Evolutionary conservation across 305 asterid species (phyloP).

Genomic region (Salvia sclarea): DNA sequence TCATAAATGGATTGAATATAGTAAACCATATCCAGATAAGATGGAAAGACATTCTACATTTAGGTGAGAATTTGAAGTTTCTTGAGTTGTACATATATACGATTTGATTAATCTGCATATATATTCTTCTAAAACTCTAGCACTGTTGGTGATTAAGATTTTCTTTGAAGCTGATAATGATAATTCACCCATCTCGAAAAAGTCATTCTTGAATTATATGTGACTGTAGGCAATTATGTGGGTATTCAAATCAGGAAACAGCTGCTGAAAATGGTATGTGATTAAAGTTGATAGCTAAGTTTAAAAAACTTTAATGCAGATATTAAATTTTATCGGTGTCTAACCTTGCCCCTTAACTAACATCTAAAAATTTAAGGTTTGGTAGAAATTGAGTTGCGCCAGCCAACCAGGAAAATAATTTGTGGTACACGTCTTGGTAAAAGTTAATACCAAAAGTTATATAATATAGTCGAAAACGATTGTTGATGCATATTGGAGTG

Average conservation of each 20-base stretch:
- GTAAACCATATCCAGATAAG: too few relatives aligned
- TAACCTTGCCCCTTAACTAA: constrained; percentile 21
- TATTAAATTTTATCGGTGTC: constrained; percentile 5
- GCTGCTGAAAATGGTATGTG: neutral
- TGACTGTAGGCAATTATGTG: constrained; percentile 8
- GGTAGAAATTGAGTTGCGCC: constrained; percentile 6
- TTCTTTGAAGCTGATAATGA: too few relatives aligned
- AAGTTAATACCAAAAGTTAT: too few relatives aligned
- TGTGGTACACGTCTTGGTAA: neutral
- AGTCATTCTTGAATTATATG: constrained; percentile 14
- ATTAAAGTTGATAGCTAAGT: neutral
- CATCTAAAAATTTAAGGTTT: constrained; percentile 19
- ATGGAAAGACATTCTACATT: too few relatives aligned
- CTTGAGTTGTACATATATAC: neutral
- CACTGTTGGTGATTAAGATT: too few relatives aligned
- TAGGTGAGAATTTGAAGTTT: too few relatives aligned
- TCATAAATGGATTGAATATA: too few relatives aligned
- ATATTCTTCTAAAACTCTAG: too few relatives aligned
- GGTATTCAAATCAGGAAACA: constrained; percentile 4
- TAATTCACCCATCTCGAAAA: too few relatives aligned
- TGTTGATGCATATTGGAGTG: neutral
- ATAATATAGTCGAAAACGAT: too few relatives aligned
- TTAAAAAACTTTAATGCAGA: constrained; percentile 26
- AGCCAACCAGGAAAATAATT: neutral
- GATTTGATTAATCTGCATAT: too few relatives aligned